Evolutionary conservation across 2,329 filamentous ascomycete species (phyloP), one percentile per base, ranked within the genome.

Genomic region (Ambrosiella cleistominuta): DNA sequence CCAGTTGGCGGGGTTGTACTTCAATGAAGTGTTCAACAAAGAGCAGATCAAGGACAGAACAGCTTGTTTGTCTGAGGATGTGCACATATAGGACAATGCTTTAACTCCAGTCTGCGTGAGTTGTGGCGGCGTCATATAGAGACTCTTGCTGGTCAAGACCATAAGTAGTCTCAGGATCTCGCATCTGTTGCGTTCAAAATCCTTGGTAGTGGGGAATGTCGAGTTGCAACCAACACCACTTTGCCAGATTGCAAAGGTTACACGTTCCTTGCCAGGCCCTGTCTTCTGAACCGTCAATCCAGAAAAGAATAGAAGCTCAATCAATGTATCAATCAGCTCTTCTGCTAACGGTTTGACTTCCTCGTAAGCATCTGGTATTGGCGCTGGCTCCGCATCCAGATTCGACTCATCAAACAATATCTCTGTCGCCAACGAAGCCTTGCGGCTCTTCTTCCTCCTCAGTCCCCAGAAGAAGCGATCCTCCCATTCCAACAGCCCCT

Each of bases 171-270:
- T 81, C 65, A 97, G 70, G 37, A 96, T 85, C 70, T 98, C 93
- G 63, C 86, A 89, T 60, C 93, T 81, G 69, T 96, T 96, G 71
- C 79, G 94, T 72, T 98, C 93, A 60, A 88, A 85, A 65, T 97
- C 90, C 68, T 88, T 95, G 56, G 84, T 96, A 2, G 89, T 91
- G 8, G 84, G 84, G 64, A 94, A 82, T 4, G 89, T 81, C 13
- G 86, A 87, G 69, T 95, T 95, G 74, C 91, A 97, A 12, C 93
- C 93, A 37, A 98, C 91, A 53, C 93, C 93, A 66, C 88, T 97
- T 72, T 96, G 89, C 93, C 93, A 98, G 67, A 98, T 97, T 57
- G 88, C 85, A 70, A 93, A 95, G 7, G 85, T 86, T 58, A 96
- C 86, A 68, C 93, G 94, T 62, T 79, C 78, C 66, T 85, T 88